Conservation (phyloP, 345 rosid genomes). For the Pelargonium nanum region DNA sequence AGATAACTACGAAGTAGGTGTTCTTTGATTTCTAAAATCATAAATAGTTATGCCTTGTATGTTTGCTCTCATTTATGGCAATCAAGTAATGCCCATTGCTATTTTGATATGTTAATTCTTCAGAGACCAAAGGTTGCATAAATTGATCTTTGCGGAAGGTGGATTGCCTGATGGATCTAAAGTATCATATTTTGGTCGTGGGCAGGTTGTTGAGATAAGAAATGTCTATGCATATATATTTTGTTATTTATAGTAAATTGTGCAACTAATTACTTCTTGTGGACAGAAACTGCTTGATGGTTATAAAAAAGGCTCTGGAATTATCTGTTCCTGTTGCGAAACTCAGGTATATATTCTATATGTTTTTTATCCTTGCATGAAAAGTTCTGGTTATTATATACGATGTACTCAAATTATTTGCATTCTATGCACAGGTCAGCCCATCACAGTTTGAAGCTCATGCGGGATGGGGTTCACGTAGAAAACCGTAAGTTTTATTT, state of each 20-base stretch:
- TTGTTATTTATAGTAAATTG: constrained; percentile 5
- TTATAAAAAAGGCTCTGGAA: constrained; percentile 74
- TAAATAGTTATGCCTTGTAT: constrained; percentile 2
- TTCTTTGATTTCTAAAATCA: not conserved
- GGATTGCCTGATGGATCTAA: constrained; percentile 96
- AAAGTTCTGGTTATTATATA: constrained; percentile 6
- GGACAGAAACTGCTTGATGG: constrained; percentile 86
- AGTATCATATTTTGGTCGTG: constrained; percentile 84
- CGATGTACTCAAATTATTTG: constrained; percentile 7
- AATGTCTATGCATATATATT: constrained; percentile 17
- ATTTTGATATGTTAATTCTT: constrained; percentile 11
- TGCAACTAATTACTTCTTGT: constrained; percentile 24
- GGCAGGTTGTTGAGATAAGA: constrained; percentile 50
- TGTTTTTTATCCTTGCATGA: not conserved
- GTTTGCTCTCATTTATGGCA: constrained; percentile 11
- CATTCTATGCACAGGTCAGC: constrained; percentile 61
- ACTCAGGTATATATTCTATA: constrained; percentile 48
- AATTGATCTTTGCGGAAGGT: constrained; percentile 68
- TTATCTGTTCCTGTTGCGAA: constrained; percentile 84
- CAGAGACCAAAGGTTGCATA: constrained; percentile 84
- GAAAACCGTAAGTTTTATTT: constrained; percentile 64
- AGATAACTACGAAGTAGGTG: constrained; percentile 27
- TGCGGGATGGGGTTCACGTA: constrained; percentile 98
- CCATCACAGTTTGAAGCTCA: constrained; percentile 94
- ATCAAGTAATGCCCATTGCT: constrained; percentile 5